phyloP scores from a whole-genome alignment of 805 yeast genomes.

The Ogataea kodamae region DNA sequence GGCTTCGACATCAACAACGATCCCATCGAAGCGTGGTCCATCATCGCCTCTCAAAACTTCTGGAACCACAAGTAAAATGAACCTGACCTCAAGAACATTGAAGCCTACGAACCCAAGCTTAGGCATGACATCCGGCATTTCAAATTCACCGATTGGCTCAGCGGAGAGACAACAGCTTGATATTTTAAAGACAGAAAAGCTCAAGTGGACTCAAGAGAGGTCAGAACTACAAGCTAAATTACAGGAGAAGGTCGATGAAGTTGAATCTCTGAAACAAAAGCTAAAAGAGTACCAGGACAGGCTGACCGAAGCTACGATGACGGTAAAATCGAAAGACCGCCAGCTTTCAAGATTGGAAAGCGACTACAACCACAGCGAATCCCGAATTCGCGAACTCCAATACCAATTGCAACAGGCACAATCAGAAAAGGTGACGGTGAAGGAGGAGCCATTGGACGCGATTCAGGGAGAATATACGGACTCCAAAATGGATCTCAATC shows the following conservation, averaged over 20 bases:
- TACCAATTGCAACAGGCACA: constrained; percentile 18
- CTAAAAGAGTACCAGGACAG: constrained; percentile 46
- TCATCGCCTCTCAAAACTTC: constrained; percentile 59
- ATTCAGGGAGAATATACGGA: constrained; percentile 8
- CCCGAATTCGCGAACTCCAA: constrained; percentile 35
- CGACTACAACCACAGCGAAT: constrained; percentile 57
- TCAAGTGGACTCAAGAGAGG: constrained; percentile 40
- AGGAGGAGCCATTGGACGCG: constrained; percentile 12
- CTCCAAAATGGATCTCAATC: constrained; percentile 26
- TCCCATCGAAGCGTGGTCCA: constrained; percentile 69
- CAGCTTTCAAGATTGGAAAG: constrained; percentile 57
- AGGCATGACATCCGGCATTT: constrained; percentile 20
- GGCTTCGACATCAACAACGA: constrained; percentile 16
- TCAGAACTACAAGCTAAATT: constrained; percentile 29
- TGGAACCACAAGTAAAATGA: constrained; percentile 19
- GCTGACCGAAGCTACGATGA: constrained; percentile 46
- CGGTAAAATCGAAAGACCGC: constrained; percentile 64
- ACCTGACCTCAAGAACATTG: constrained; percentile 28
- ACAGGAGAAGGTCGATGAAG: constrained; percentile 29
- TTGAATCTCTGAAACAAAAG: constrained; percentile 33
- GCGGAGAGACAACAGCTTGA: constrained; percentile 46
- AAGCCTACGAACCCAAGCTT: constrained; percentile 18
- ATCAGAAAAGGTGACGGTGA: constrained; percentile 12
- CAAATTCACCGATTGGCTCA: constrained; percentile 15
- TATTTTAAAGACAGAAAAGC: constrained; percentile 51